Evolutionary conservation across 805 yeast genomes (phyloP), one percentile per base, ranked within the genome.

Genomic region (Lipomyces oligophaga): DNA sequence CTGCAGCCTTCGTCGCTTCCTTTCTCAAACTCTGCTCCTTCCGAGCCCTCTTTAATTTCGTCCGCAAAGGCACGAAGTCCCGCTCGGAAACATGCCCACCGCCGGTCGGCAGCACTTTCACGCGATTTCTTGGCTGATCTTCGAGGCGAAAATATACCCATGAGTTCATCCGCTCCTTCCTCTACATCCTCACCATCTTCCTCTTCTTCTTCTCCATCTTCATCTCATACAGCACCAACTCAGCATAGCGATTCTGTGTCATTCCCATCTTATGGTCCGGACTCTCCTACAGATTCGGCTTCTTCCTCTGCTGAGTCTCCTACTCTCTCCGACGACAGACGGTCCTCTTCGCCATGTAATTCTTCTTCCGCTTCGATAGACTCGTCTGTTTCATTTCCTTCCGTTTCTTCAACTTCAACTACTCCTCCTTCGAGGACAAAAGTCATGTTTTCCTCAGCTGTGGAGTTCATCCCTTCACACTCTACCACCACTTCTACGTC

Each of bases 71-170:
- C 40, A 16, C 44, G 49, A 27, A 47, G 49, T 25, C 49, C 45
- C 3, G 15, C 34, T 3, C 49, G 54, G 21, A 38, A 40, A 16
- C 96, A 87, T 66, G 77, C 85, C 36, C 96, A 87, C 60, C 77
- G 85, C 59, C 70, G 96, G 42, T 86, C 95, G 0, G 88, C 90
- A 19, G 95, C 95, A 0, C 81, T 87, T 5, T 83, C 93, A 6
- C 93, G 93, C 3, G 95, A 87, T 62, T 83, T 85, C 61, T 93
- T 84, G 57, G 56, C 47, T 35, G 59, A 57, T 30, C 38, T 41
- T 5, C 41, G 42, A 8, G 34, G 26, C 28, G 38, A 45, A 25
- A 34, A 42, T 30, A 41, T 36, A 19, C 26, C 42, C 25, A 22
- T 11, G 15, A 42, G 40, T 21, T 40, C 42, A 20, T 35, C 40